Evolutionary conservation across 2,329 filamentous ascomycete genomes (phyloP).

Genomic region (Colletotrichum abscissum): DNA sequence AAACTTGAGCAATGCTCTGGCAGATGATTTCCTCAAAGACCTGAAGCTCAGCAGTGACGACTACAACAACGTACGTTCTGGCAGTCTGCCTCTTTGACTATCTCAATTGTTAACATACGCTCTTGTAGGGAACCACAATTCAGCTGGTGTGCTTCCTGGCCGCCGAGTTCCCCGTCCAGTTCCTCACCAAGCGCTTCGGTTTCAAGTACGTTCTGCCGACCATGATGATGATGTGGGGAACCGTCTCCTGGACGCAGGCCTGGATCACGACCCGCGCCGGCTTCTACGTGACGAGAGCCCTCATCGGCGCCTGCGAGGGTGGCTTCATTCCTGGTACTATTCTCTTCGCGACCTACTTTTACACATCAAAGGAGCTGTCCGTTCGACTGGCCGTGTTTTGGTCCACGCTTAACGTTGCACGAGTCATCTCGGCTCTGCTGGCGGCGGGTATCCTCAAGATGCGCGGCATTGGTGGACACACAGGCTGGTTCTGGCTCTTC

Average conservation of each 20-base stretch:
- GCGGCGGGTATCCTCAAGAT: conserved; percentile 61
- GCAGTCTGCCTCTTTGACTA: not conserved
- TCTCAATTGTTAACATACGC: conserved; percentile 1
- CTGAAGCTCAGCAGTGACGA: conserved; percentile 59
- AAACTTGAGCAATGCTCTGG: conserved; percentile 71
- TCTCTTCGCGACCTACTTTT: conserved; percentile 59
- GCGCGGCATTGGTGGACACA: conserved; percentile 56
- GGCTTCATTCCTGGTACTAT: conserved; percentile 62
- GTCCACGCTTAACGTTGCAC: conserved; percentile 59
- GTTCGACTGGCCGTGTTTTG: conserved; percentile 77
- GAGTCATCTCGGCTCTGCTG: conserved; percentile 59
- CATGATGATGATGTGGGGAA: conserved; percentile 39
- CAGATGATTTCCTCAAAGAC: conserved; percentile 71
- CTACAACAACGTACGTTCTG: conserved; percentile 60
- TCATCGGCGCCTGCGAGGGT: conserved; percentile 56
- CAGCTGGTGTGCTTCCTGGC: conserved; percentile 65
- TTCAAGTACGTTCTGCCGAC: conserved; percentile 45
- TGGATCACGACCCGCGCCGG: conserved; percentile 51
- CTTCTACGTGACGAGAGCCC: conserved; percentile 51
- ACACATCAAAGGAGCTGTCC: conserved; percentile 41
- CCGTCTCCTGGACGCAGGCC: conserved; percentile 35
- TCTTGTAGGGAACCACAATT: conserved; percentile 59
- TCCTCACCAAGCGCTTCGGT: conserved; percentile 65
- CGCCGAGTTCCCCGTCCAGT: conserved; percentile 71
- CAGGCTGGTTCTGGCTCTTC: conserved; percentile 68